Conservation (phyloP, 768 basidiomycete genomes). For the Boletus subcaerulescens region DNA sequence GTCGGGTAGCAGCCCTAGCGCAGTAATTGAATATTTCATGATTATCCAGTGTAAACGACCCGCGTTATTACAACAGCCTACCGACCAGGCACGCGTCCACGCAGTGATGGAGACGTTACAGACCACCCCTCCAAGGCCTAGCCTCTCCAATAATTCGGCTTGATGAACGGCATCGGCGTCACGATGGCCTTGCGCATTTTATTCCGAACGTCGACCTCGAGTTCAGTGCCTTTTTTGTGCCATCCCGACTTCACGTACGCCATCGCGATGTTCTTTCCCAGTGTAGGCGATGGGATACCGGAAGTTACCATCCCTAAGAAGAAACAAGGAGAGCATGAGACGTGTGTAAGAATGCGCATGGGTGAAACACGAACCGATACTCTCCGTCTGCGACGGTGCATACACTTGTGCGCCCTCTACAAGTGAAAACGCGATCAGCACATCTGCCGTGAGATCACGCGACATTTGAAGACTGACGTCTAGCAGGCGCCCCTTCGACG, state of each 20-base stretch:
- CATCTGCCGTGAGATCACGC: not conserved
- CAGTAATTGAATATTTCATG: not conserved
- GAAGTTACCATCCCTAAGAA: slow-evolving; percentile 72
- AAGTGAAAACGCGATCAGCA: not conserved
- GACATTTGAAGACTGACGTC: slow-evolving; percentile 48
- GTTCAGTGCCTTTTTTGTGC: slow-evolving; percentile 88
- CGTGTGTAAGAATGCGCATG: slow-evolving; percentile 2
- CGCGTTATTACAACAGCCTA: not conserved
- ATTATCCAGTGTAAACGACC: not conserved
- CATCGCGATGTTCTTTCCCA: slow-evolving; percentile 94
- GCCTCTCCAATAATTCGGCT: slow-evolving; percentile 79
- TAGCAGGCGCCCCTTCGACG: slow-evolving; percentile 81
- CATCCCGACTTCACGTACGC: slow-evolving; percentile 78
- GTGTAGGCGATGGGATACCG: slow-evolving; percentile 91
- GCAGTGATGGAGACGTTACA: not conserved
- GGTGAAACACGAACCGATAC: slow-evolving; percentile 50
- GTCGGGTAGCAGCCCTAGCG: not conserved
- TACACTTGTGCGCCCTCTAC: slow-evolving; percentile 80
- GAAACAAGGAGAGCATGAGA: not conserved
- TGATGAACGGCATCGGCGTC: slow-evolving; percentile 85
- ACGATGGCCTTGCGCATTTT: slow-evolving; percentile 74
- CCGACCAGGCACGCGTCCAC: not conserved
- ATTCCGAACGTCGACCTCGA: slow-evolving; percentile 81
- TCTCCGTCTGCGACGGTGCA: slow-evolving; percentile 48
- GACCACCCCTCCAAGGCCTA: slow-evolving; percentile 3